Evolutionary conservation across 2,329 filamentous ascomycete species (phyloP), one percentile per base, ranked within the genome.

Genomic region (Sporothrix schenckii): DNA sequence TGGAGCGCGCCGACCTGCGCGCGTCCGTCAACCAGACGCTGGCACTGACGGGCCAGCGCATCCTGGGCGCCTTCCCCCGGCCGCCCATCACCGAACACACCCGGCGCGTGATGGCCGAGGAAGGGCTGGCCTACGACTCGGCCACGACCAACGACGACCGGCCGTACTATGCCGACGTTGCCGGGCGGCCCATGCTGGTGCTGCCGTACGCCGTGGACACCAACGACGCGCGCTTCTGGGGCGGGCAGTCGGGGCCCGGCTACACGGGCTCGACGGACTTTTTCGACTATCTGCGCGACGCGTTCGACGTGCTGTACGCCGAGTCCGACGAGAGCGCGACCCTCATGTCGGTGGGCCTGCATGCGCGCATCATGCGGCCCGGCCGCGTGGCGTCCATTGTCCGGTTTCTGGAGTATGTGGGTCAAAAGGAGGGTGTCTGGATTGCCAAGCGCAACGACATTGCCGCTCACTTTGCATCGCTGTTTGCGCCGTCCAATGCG

Each of bases 121-220:
- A 69, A 50, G 70, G 70, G 13, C 66, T 71, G 24, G 41, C 66
- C 6, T 71, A 61, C 53, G 70, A 69, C 34, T 69, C 70, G 39
- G 66, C 70, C 14, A 71, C 70, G 5, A 71, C 70, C 44, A 69
- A 69, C 58, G 70, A 71, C 60, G 70, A 71, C 60, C 66, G 70
- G 5, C 70, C 66, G 2, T 69, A 71, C 52, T 71, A 69, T 21
- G 70, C 56, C 3, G 53, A 67, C 13, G 67, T 72, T 7, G 39
- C 60, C 21, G 70, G 61, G 14, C 60, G 61, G n/a, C 67, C 67
- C 13, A 72, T 72, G 70, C 54, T 72, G n/a, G 47, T 69, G 27
- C 61, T 72, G 21, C 67, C 70, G 2, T 72, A 69, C 41, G 70
- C 70, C 24, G 24, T 71, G 11, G 70, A 71, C 49, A 71, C 70